These are phyloP conservation scores for Penicillium sp. DNA, from an alignment of 2,329 filamentous ascomycete genomes.

Conservation along the genomic window DNA sequence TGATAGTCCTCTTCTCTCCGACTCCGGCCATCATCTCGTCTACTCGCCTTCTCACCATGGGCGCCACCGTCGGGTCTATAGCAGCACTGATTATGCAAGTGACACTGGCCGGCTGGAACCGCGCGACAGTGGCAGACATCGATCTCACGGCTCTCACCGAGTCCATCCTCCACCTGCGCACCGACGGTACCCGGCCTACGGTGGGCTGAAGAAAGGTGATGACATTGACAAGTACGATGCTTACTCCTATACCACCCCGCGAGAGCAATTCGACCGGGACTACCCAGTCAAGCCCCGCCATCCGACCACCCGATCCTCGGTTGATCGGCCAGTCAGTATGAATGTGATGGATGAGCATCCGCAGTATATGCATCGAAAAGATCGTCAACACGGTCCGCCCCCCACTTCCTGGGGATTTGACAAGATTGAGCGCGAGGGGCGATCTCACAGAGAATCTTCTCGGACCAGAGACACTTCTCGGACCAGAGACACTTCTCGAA, in stretches of 20 bases:
- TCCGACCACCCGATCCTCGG: slow-evolving; percentile 27
- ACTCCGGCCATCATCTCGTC: slow-evolving; percentile 34
- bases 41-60: slow-evolving; percentile 35
- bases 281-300: slow-evolving; percentile 43
- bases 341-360: slow-evolving; percentile 41
- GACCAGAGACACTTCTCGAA: slow-evolving; percentile 26
- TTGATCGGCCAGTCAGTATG: slow-evolving; percentile 45
- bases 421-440: slow-evolving; percentile 36
- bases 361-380: slow-evolving; percentile 30
- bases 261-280: slow-evolving; percentile 53
- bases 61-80: slow-evolving; percentile 35
- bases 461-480: slow-evolving; percentile 1
- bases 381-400: slow-evolving; percentile 42
- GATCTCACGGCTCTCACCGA: slow-evolving; percentile 30
- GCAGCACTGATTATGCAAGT: slow-evolving; percentile 40
- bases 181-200: slow-evolving; percentile 35
- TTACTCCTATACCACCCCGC: slow-evolving; percentile 53
- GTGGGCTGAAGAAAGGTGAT: slow-evolving; percentile 36
- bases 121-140: slow-evolving; percentile 25
- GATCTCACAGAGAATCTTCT: slow-evolving; percentile 26
- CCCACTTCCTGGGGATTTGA: slow-evolving; percentile 44
- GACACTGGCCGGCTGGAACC: slow-evolving; percentile 38
- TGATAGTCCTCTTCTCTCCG: slow-evolving; percentile 37
- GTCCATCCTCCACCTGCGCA: slow-evolving; percentile 28
- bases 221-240: slow-evolving; percentile 48